Conservation (phyloP, 139 green algal species). For the Chlamydomonas incerta region DNA sequence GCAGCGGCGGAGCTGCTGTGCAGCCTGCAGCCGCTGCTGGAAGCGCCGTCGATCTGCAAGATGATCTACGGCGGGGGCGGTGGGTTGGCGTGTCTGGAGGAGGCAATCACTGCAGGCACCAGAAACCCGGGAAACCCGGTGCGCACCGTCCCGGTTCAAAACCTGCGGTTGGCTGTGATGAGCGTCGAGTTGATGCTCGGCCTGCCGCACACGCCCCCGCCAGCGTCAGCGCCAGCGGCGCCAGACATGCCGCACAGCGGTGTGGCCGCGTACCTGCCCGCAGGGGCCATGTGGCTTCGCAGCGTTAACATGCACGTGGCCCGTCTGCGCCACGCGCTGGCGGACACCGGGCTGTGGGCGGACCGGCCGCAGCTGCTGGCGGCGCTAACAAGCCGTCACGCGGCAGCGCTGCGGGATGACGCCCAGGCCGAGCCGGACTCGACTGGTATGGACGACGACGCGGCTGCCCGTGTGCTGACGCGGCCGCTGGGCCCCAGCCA, state of each 20-base stretch:
- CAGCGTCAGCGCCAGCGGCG: not conserved
- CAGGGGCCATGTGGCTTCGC: too few relatives aligned
- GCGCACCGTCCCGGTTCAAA: not conserved
- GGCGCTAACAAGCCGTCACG: not conserved
- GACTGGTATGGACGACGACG: too few relatives aligned
- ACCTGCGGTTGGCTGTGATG: not conserved
- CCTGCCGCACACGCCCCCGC: not conserved
- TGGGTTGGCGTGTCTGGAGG: not conserved
- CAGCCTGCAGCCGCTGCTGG: not conserved
- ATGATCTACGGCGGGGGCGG: not conserved
- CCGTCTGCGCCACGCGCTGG: not conserved
- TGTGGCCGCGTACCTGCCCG: too few relatives aligned
- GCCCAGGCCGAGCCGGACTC: not conserved
- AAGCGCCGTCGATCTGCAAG: not conserved
- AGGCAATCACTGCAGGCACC: not conserved
- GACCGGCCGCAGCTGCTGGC: slow-evolving; percentile 4
- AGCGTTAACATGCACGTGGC: not conserved
- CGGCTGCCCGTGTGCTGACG: not conserved
- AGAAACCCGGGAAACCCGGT: too few relatives aligned
- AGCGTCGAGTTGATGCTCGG: not conserved
- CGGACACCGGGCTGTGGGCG: not conserved
- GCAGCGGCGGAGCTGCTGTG: not conserved
- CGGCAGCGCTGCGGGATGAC: not conserved
- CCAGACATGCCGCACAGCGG: too few relatives aligned
- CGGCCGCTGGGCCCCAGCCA: not conserved